Percentiles rank a stretch among this genome's conserved stretches.
These are phyloP conservation scores for Ogataea polymorpha DNA, from an alignment of 805 yeast genomes.

Conservation along the genomic window DNA sequence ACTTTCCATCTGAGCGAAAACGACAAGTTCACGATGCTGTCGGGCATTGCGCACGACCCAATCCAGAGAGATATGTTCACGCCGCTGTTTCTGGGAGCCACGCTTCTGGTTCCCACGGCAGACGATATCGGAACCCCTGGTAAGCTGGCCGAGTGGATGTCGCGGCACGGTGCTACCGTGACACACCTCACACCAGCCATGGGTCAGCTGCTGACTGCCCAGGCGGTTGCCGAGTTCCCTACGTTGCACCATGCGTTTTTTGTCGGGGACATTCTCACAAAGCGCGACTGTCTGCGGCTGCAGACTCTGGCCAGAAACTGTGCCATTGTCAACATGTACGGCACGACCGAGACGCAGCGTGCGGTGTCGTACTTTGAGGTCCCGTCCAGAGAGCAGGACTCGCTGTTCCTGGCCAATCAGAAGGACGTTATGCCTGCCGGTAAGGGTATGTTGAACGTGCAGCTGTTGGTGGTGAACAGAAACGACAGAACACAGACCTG, in stretches of 20 bases:
- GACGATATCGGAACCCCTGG: conserved; percentile 99
- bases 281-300: conserved; percentile 91
- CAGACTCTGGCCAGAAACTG: conserved; percentile 92
- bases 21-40: conserved; percentile 94
- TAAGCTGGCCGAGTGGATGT: conserved; percentile 96
- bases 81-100: conserved; percentile 94
- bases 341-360: conserved; percentile 98
- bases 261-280: conserved; percentile 96
- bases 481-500: conserved; percentile 85
- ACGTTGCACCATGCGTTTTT: conserved; percentile 92
- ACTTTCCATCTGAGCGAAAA: conserved; percentile 71
- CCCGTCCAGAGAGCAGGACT: conserved; percentile 64
- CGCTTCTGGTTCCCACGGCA: conserved; percentile 85
- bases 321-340: conserved; percentile 94
- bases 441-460: conserved; percentile 94
- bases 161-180: conserved; percentile 83
- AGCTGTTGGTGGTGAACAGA: conserved; percentile 88
- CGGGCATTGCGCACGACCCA: conserved; percentile 99
- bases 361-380: conserved; percentile 95
- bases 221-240: conserved; percentile 86
- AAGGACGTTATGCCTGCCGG: conserved; percentile 99
- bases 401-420: conserved; percentile 72
- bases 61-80: conserved; percentile 99
- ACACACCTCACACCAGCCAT: conserved; percentile 99
- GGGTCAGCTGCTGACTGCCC: conserved; percentile 97